Evolutionary conservation across 257 asterid genomes (phyloP).

Genomic region (Ilex asprella): DNA sequence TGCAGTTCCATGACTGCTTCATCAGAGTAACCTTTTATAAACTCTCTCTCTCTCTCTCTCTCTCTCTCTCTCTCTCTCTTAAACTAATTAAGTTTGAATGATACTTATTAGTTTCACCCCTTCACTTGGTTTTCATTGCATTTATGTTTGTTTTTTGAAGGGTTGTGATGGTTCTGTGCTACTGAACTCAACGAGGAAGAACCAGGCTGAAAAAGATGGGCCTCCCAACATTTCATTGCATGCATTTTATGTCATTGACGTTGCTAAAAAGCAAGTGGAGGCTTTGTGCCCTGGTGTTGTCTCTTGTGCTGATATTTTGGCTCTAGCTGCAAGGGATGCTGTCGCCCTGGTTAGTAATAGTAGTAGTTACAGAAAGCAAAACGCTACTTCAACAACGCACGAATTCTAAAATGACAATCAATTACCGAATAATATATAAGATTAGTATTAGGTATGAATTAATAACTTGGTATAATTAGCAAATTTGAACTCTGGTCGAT

Average conservation of each 20-base stretch:
- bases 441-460: not conserved
- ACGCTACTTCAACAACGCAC: too few relatives aligned
- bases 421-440: too few relatives aligned
- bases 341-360: slow-evolving; percentile 61
- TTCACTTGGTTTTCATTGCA: not conserved
- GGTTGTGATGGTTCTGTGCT: slow-evolving; percentile 89
- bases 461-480: too few relatives aligned
- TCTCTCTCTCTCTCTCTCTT: not conserved
- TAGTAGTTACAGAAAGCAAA: not conserved
- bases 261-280: slow-evolving; percentile 57
- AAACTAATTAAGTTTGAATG: not conserved
- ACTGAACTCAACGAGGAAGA: slow-evolving; percentile 40
- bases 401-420: too few relatives aligned
- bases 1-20: slow-evolving; percentile 91
- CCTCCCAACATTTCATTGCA: slow-evolving; percentile 75
- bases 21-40: slow-evolving; percentile 43
- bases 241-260: slow-evolving; percentile 72
- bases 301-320: slow-evolving; percentile 81
- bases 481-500: too few relatives aligned
- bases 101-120: too few relatives aligned
- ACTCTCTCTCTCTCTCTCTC: not conserved
- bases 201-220: slow-evolving; percentile 67
- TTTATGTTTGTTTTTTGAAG: slow-evolving; percentile 22
- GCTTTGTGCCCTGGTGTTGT: slow-evolving; percentile 70
- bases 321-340: slow-evolving; percentile 77